Conservation (phyloP, 805 yeast species). For the Kazachstania kunashirensis region DNA sequence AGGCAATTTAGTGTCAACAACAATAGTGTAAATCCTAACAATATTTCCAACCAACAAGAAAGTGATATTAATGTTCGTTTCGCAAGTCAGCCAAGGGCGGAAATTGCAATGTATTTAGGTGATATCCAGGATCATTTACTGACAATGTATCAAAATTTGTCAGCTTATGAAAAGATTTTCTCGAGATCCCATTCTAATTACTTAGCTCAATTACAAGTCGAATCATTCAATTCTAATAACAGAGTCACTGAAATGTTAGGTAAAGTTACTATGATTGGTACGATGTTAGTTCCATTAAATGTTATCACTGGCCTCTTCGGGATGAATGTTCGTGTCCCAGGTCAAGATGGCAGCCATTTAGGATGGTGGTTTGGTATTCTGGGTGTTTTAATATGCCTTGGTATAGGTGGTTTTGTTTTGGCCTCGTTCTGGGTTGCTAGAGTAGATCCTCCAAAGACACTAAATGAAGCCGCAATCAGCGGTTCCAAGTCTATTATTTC, state of each 20-base stretch:
- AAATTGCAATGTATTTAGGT: conserved; percentile 83
- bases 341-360: conserved; percentile 35
- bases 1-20: neutral
- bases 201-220: conserved; percentile 88
- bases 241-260: conserved; percentile 80
- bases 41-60: neutral
- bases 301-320: conserved; percentile 88
- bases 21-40: neutral
- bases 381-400: conserved; percentile 39
- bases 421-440: conserved; percentile 36
- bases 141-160: conserved; percentile 86
- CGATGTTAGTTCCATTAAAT: conserved; percentile 82
- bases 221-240: conserved; percentile 77
- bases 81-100: conserved; percentile 55
- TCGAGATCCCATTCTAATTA: conserved; percentile 87
- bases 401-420: conserved; percentile 31
- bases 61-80: neutral
- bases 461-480: conserved; percentile 28
- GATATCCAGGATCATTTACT: conserved; percentile 96
- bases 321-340: conserved; percentile 89
- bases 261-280: conserved; percentile 83
- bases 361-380: conserved; percentile 66
- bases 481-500: conserved; percentile 30
- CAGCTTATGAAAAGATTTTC: conserved; percentile 87
- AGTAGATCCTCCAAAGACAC: conserved; percentile 24